phyloP scores from a whole-genome alignment of 495 filamentous ascomycete genomes.

The Aspergillus steynii region DNA sequence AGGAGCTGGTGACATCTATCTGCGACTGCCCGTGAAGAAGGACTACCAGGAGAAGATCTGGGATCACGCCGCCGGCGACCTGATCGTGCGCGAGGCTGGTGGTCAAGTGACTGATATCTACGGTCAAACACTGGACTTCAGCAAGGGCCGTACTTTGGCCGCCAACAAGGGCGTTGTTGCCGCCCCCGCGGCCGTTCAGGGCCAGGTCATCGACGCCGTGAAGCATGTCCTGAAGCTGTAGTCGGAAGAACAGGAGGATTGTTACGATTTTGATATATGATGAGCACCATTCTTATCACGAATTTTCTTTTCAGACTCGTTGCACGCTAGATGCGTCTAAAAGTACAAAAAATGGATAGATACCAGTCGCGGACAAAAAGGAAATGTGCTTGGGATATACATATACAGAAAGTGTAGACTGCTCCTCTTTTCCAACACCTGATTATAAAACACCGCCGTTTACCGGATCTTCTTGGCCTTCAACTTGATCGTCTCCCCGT shows the following conservation, averaged over 20 bases:
- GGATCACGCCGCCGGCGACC: slow-evolving; percentile 96
- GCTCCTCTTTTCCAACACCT: slow-evolving; percentile 19
- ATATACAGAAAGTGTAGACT: slow-evolving; percentile 37
- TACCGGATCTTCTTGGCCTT: slow-evolving; percentile 99
- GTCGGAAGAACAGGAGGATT: slow-evolving; percentile 15
- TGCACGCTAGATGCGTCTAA: slow-evolving; percentile 40
- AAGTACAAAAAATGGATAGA: slow-evolving; percentile 34
- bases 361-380: slow-evolving; percentile 23
- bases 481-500: slow-evolving; percentile 94
- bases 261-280: slow-evolving; percentile 15
- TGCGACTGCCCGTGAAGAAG: slow-evolving; percentile 78
- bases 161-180: slow-evolving; percentile 93
- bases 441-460: slow-evolving; percentile 18
- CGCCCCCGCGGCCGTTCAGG: slow-evolving; percentile 73
- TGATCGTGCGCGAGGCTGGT: slow-evolving; percentile 93
- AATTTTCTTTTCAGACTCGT: slow-evolving; percentile 21
- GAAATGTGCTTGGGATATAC: slow-evolving; percentile 39
- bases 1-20: slow-evolving; percentile 91
- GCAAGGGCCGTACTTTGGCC: slow-evolving; percentile 78
- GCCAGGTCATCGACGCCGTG: slow-evolving; percentile 76
- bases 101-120: slow-evolving; percentile 85
- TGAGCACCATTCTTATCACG: slow-evolving; percentile 10
- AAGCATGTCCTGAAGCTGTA: slow-evolving; percentile 70
- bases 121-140: slow-evolving; percentile 80
- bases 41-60: slow-evolving; percentile 99